These are phyloP conservation scores for Exophiala dermatitidis DNA, from an alignment of 2,329 filamentous ascomycete species.

Conservation along the genomic window DNA sequence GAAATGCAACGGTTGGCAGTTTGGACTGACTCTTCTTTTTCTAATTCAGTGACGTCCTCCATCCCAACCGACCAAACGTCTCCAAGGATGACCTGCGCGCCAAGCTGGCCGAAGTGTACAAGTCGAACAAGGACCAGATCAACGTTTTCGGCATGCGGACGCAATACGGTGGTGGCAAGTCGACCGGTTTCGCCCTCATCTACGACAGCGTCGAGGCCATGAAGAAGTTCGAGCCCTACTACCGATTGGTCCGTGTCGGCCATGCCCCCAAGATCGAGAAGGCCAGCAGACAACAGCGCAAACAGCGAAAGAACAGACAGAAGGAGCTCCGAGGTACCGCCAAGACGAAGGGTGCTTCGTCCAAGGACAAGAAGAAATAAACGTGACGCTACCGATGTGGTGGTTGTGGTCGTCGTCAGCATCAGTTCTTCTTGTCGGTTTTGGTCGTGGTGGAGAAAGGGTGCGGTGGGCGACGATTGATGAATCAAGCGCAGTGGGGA, in stretches of 20 bases:
- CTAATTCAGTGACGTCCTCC: conserved; percentile 97
- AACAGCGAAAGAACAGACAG: conserved; percentile 99
- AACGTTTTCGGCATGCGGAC: conserved; percentile 98
- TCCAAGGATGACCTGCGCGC: conserved; percentile 96
- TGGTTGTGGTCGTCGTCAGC: conserved; percentile 16
- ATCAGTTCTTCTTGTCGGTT: conserved; percentile 2
- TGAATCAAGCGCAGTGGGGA: too few relatives aligned
- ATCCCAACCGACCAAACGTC: conserved; percentile 97
- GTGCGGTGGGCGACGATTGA: neutral
- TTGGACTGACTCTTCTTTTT: neutral
- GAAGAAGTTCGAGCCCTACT: conserved; percentile 99
- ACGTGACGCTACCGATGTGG: conserved; percentile 11
- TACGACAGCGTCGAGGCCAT: conserved; percentile 97
- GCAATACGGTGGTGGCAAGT: conserved; percentile 99
- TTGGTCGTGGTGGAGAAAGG: neutral
- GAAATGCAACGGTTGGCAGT: too few relatives aligned
- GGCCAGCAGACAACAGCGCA: conserved; percentile 98
- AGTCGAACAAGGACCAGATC: conserved; percentile 95
- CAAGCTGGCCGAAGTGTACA: conserved; percentile 95
- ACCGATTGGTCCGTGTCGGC: conserved; percentile 91
- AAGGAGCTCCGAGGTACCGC: conserved; percentile 97
- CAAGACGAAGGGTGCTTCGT: conserved; percentile 87
- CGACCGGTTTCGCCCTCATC: conserved; percentile 95
- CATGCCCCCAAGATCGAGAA: conserved; percentile 92
- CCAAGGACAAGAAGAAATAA: conserved; percentile 82